Conservation (phyloP, 2,329 filamentous ascomycete genomes). For the Hymenotorrendiella dingleyae region DNA sequence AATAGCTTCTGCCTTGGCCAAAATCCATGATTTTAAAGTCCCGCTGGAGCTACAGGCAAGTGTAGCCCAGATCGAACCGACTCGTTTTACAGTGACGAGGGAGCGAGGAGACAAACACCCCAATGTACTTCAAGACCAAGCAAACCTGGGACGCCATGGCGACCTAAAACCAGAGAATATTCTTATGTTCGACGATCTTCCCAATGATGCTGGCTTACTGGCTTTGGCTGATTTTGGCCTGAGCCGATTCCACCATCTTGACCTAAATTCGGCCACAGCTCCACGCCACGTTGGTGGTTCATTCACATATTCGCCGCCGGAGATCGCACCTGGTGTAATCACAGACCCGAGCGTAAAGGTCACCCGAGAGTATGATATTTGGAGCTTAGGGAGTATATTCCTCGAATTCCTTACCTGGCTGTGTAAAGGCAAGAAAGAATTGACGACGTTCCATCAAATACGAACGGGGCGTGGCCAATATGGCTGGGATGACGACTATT, state of each 20-base stretch:
- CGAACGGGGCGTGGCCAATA: not conserved
- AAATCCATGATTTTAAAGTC: conserved; percentile 19
- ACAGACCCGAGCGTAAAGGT: too few relatives aligned
- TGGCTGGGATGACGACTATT: not conserved
- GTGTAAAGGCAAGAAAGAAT: not conserved
- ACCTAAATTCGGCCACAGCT: conserved; percentile 23
- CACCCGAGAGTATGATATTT: conserved; percentile 23
- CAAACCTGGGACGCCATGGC: conserved; percentile 31
- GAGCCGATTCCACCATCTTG: conserved; percentile 26
- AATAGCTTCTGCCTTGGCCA: conserved; percentile 17
- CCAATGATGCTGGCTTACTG: conserved; percentile 15
- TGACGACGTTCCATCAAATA: not conserved
- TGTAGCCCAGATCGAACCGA: too few relatives aligned
- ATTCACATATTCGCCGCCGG: conserved; percentile 34
- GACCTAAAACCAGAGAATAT: conserved; percentile 37
- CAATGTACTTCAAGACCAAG: too few relatives aligned
- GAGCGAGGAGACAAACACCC: too few relatives aligned
- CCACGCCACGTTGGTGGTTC: conserved; percentile 11
- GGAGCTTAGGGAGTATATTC: conserved; percentile 29
- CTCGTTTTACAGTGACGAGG: too few relatives aligned
- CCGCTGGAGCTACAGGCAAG: too few relatives aligned
- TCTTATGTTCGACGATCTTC: conserved; percentile 21
- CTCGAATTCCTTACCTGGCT: conserved; percentile 20
- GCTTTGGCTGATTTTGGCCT: conserved; percentile 33
- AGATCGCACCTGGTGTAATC: conserved; percentile 19